Percentiles rank a stretch among this genome's conserved stretches.
Evolutionary conservation across 768 basidiomycete genomes (phyloP).

Genomic region (Mycena galericulata): DNA sequence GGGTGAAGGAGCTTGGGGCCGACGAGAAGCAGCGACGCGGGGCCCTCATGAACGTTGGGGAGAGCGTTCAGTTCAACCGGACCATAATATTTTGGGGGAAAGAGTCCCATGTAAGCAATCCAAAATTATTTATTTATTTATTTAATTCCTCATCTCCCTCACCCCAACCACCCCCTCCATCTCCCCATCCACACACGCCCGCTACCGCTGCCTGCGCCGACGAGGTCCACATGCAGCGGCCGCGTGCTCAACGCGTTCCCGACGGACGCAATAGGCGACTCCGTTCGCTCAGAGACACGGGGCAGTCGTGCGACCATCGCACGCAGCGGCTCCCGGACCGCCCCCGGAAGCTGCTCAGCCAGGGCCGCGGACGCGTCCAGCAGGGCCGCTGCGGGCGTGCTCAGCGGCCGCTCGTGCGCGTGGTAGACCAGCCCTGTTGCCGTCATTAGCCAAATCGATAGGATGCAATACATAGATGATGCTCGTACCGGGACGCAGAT

Average conservation of each 20-base stretch:
- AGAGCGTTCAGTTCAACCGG: no score
- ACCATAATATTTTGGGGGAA: not conserved
- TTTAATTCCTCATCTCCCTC: slow-evolving; percentile 77
- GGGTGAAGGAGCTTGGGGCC: slow-evolving; percentile 59
- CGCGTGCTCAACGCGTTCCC: slow-evolving; percentile 87
- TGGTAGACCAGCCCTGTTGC: slow-evolving; percentile 92
- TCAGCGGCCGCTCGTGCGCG: slow-evolving; percentile 91
- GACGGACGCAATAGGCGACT: slow-evolving; percentile 69
- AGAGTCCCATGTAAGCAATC: no score
- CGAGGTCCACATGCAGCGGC: slow-evolving; percentile 96
- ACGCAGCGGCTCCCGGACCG: slow-evolving; percentile 16
- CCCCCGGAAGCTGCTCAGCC: slow-evolving; percentile 56
- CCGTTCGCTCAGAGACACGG: slow-evolving; percentile 31
- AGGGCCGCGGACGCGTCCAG: slow-evolving; percentile 84
- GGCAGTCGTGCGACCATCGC: slow-evolving; percentile 14
- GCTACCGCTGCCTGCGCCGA: slow-evolving; percentile 85
- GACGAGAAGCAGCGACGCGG: slow-evolving; percentile 41
- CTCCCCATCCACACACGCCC: slow-evolving; percentile 61
- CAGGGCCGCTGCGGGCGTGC: slow-evolving; percentile 85
- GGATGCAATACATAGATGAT: slow-evolving; percentile 16
- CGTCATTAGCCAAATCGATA: slow-evolving; percentile 16
- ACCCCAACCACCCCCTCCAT: slow-evolving; percentile 79
- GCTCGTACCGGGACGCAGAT: slow-evolving; percentile 88
- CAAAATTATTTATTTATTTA: no score
- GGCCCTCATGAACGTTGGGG: no score